Base-by-base conservation (phyloP, 2,329 filamentous ascomycete genomes). In the Ophiognomonia clavigignenti-juglandacearum region DNA sequence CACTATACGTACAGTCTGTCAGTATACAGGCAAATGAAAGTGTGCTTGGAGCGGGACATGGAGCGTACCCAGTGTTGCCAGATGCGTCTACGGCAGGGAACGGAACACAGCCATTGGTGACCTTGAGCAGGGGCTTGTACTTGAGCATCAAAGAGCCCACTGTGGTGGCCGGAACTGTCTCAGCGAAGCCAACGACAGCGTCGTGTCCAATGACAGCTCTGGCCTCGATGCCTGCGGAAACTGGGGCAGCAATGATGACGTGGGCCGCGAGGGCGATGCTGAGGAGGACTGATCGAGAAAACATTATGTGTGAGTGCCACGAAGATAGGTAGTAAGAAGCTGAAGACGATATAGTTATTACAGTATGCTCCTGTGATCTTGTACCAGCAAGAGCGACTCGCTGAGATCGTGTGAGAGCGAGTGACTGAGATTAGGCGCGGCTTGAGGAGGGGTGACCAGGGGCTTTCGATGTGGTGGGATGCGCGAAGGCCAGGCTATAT, bases 21-120 rank as follows among this genome's bases (percentile, higher is more conserved):
- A 48, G 22, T 23, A 13, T 5, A 4, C n/a, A 7, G 16, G 34
- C 10, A 5, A 4, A 19, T 6, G 11, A 16, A 9, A 14, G 18
- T 4, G 11, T 14, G n/a, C 14, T 9, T 3, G 13, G 14, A 11
- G 8, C 6, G 8, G 4, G 5, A 3, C 13, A 31, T 6, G n/a
- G 8, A 10, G 56, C 67, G 50, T 61, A 82, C 79, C 71, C 67
- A 13, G 74, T 82, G 54, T 83, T 70, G 3, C 80, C 80, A 0
- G 64, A 60, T 1, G 69, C 69, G 52, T 84, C 75, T 2, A 84
- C 80, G 1, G 74, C 80, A 0, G 80, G 79, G 57, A 80, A 84
- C 0, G 80, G 77, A 11, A 83, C 79, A 50, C 80, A 84, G 40
- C 80, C 80, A 54, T 77, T 77, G 23, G 70, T 67, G 7, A 82